These are phyloP conservation scores for Cinnamomum chago DNA, from an alignment of 164 flowering plant species.

Conservation along the genomic window DNA sequence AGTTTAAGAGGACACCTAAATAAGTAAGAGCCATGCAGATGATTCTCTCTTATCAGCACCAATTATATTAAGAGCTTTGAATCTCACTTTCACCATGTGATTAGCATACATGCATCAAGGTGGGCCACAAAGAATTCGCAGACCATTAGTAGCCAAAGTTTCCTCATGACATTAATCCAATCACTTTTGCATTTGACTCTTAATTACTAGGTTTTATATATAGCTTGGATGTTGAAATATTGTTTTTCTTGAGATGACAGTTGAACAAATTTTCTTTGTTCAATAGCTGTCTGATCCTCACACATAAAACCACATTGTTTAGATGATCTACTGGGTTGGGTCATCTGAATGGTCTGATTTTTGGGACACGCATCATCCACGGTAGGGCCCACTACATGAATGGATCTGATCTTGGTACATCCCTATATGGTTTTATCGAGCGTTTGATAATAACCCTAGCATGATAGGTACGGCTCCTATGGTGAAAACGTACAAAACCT, in stretches of 20 bases:
- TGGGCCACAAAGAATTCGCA: too few species aligned
- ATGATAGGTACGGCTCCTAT: too few species aligned
- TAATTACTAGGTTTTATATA: neutral
- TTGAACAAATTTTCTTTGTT: neutral
- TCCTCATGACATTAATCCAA: neutral
- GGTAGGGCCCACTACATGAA: neutral
- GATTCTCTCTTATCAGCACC: too few species aligned
- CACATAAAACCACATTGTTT: neutral
- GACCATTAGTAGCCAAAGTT: too few species aligned
- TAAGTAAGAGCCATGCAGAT: too few species aligned
- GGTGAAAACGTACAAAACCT: too few species aligned
- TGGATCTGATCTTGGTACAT: neutral
- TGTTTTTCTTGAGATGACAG: neutral
- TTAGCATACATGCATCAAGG: neutral
- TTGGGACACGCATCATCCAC: neutral
- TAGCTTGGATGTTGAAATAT: neutral
- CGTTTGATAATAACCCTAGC: too few species aligned
- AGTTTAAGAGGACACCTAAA: too few species aligned
- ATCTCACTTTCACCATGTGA: neutral
- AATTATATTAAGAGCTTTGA: too few species aligned
- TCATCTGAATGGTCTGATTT: neutral
- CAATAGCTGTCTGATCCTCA: neutral
- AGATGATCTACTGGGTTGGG: neutral
- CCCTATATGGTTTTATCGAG: too few species aligned
- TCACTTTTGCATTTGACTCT: neutral